phyloP scores from a whole-genome alignment of 2,329 filamentous ascomycete genomes.

The Escovopsis sp. region DNA sequence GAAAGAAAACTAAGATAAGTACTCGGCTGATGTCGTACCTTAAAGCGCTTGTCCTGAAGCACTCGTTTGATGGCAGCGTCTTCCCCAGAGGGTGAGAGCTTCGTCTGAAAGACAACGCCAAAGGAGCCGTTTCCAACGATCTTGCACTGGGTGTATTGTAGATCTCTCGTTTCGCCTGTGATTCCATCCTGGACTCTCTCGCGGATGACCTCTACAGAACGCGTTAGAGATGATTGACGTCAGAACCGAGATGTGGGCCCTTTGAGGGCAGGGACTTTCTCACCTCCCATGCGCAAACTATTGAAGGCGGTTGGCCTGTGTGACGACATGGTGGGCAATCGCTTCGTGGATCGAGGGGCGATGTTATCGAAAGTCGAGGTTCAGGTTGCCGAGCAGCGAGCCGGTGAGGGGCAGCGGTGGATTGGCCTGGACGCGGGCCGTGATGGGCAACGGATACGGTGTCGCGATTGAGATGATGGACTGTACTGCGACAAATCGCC shows the following conservation, averaged over 20 bases:
- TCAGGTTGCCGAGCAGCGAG: conserved; percentile 10
- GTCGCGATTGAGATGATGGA: conserved; percentile 5
- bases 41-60: conserved; percentile 98
- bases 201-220: conserved; percentile 69
- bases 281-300: conserved; percentile 91
- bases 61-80: conserved; percentile 99
- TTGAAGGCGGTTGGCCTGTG: conserved; percentile 83
- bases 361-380: conserved; percentile 13
- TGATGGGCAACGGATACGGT: conserved; percentile 19
- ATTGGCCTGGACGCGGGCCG: conserved; percentile 18
- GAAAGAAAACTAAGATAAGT: not conserved
- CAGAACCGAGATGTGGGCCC: not conserved
- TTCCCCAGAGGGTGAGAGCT: conserved; percentile 92
- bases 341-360: conserved; percentile 13
- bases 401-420: conserved; percentile 16
- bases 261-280: conserved; percentile 23
- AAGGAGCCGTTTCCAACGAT: conserved; percentile 99
- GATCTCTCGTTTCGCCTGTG: conserved; percentile 88
- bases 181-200: conserved; percentile 98
- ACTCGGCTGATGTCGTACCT: conserved; percentile 42
- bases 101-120: conserved; percentile 97
- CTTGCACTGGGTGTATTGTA: conserved; percentile 98
- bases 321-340: conserved; percentile 54
- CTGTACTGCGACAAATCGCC: conserved; percentile 4
- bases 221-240: conserved; percentile 4